A percentile compares a stretch with the other conserved stretches of the same genome.
phyloP scores from a whole-genome alignment of 2,329 filamentous ascomycete genomes.

The Diaporthe sp. region DNA sequence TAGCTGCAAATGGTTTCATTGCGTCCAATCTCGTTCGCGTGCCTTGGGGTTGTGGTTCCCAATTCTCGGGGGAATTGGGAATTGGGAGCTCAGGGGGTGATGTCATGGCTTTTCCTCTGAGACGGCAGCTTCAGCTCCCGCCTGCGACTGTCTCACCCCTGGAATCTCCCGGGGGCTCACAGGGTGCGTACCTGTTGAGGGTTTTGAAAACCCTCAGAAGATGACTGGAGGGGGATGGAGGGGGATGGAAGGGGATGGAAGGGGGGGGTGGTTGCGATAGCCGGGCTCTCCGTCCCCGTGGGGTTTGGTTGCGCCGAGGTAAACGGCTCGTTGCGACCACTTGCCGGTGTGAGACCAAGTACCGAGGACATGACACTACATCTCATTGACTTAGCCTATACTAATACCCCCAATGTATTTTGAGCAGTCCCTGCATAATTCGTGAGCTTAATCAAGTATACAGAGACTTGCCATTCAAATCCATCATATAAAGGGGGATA shows the following conservation, averaged over 20 bases:
- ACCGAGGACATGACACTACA: background rate
- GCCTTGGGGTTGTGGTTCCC: background rate
- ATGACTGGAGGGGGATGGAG: too few species aligned
- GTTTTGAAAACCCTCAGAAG: background rate
- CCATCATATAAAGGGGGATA: background rate
- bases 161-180: background rate
- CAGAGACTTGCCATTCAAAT: background rate
- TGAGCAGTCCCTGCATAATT: background rate
- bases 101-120: slow-evolving; percentile 18
- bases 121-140: background rate
- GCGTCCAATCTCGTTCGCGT: slow-evolving; percentile 28
- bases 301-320: slow-evolving; percentile 24
- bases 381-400: background rate
- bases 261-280: background rate
- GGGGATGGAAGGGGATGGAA: background rate
- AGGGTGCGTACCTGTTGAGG: background rate
- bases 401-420: background rate
- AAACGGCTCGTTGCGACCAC: slow-evolving; percentile 8
- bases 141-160: background rate
- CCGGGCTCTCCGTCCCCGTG: slow-evolving; percentile 9
- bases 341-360: slow-evolving; percentile 6
- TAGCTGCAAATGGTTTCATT: slow-evolving; percentile 24
- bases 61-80: background rate
- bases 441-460: background rate
- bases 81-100: slow-evolving; percentile 22